Percentiles rank a stretch among this genome's conserved stretches.
Conservation (phyloP, 164 flowering plant genomes). For the Sextonia rubra region DNA sequence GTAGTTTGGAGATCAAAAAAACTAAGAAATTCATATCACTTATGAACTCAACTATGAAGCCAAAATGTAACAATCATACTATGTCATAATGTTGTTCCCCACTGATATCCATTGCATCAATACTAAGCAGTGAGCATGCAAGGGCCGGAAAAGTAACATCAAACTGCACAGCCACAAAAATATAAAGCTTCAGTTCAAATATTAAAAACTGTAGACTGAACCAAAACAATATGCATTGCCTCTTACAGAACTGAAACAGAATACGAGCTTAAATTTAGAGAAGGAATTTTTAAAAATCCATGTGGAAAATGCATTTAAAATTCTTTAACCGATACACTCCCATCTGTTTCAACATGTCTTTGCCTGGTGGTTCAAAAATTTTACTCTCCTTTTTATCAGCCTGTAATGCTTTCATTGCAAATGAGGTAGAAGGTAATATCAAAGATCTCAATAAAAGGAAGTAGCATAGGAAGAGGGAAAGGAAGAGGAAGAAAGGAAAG, state of each 20-base stretch:
- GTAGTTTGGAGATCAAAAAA: neutral
- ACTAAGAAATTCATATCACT: too few species aligned
- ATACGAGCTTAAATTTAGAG: neutral
- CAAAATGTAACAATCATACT: slow-evolving; percentile 29
- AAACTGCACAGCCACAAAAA: slow-evolving; percentile 45
- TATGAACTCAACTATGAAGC: neutral
- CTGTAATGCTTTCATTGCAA: too few species aligned
- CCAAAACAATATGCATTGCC: neutral
- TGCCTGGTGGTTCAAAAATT: too few species aligned
- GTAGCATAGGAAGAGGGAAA: too few species aligned
- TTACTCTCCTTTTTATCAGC: too few species aligned
- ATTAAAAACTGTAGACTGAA: neutral
- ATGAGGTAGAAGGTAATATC: too few species aligned
- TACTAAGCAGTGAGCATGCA: slow-evolving; percentile 66
- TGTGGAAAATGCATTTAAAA: too few species aligned
- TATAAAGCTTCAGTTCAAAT: neutral
- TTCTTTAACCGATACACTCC: too few species aligned
- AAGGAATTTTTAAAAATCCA: neutral
- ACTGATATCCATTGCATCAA: slow-evolving; percentile 81
- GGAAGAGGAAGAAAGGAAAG: too few species aligned
- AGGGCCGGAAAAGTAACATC: slow-evolving; percentile 71
- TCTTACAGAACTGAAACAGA: neutral
- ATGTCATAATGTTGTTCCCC: slow-evolving; percentile 81
- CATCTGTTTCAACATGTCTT: too few species aligned
- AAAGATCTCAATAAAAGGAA: too few species aligned